Conservation (phyloP, 2,329 filamentous ascomycete species). For the Aureobasidium sp. region DNA sequence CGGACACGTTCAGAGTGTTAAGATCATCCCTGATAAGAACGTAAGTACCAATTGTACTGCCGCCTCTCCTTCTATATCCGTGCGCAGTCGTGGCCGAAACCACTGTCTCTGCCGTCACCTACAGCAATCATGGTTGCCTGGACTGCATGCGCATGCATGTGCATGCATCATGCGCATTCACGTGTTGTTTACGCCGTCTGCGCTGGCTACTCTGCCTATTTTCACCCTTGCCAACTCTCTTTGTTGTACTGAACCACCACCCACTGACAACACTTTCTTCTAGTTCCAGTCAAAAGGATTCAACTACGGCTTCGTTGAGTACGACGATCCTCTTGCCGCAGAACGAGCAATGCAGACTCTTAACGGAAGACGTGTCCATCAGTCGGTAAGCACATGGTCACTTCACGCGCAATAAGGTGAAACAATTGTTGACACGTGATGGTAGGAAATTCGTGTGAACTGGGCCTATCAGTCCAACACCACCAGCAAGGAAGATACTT, state of each 20-base stretch:
- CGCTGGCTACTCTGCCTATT: neutral
- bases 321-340: constrained; percentile 92
- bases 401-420: neutral
- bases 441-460: constrained; percentile 94
- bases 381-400: constrained; percentile 60
- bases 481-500: constrained; percentile 91
- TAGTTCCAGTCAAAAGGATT: constrained; percentile 77
- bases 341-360: constrained; percentile 96
- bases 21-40: constrained; percentile 99
- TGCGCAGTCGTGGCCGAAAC: neutral
- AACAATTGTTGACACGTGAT: constrained; percentile 22
- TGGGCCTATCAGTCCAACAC: constrained; percentile 98
- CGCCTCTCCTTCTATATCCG: constrained; percentile 13
- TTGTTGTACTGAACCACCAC: neutral
- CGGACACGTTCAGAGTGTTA: constrained; percentile 95
- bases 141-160: constrained; percentile 11
- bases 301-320: constrained; percentile 99
- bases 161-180: constrained; percentile 13
- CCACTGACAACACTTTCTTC: constrained; percentile 13
- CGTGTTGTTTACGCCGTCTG: constrained; percentile 5
- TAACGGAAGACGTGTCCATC: constrained; percentile 90
- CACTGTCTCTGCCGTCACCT: constrained; percentile 18
- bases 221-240: neutral
- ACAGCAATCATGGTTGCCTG: constrained; percentile 13
- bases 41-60: constrained; percentile 50